These are phyloP conservation scores for Candida anglica DNA, from an alignment of 805 yeast species.

Conservation along the genomic window DNA sequence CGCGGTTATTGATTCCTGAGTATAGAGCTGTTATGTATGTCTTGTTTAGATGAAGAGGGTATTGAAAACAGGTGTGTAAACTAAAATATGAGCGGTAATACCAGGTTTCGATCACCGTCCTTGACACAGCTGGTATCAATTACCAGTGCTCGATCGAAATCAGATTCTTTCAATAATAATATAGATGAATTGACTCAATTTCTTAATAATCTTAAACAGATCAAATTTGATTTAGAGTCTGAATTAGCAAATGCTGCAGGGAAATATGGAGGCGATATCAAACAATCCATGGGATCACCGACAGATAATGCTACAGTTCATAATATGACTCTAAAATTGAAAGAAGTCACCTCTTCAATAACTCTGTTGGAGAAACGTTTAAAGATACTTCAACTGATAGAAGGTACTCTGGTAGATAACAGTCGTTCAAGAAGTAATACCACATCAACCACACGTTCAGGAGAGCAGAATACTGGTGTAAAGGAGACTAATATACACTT, in stretches of 20 bases:
- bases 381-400: conserved; percentile 1
- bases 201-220: conserved; percentile 1
- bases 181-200: conserved; percentile 1
- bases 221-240: conserved; percentile 1
- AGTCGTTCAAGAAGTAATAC: conserved; percentile 3
- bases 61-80: too few relatives aligned
- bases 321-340: background rate
- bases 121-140: conserved; percentile 4
- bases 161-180: conserved; percentile 1
- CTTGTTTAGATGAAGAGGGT: too few relatives aligned
- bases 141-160: conserved; percentile 1
- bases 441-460: conserved; percentile 1
- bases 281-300: background rate
- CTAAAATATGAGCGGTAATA: too few relatives aligned
- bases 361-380: conserved; percentile 1
- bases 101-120: too few relatives aligned
- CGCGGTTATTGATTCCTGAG: too few relatives aligned
- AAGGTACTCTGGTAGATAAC: background rate
- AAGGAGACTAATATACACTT: too few relatives aligned
- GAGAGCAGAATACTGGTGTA: too few relatives aligned
- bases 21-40: too few relatives aligned
- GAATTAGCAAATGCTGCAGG: conserved; percentile 1
- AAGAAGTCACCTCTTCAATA: conserved; percentile 2
- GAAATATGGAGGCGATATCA: background rate
- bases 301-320: background rate